Percentiles rank a stretch among this genome's conserved stretches.
These are phyloP conservation scores for Cyberlindnera suaveolens DNA, from an alignment of 805 yeast genomes.

Conservation along the genomic window DNA sequence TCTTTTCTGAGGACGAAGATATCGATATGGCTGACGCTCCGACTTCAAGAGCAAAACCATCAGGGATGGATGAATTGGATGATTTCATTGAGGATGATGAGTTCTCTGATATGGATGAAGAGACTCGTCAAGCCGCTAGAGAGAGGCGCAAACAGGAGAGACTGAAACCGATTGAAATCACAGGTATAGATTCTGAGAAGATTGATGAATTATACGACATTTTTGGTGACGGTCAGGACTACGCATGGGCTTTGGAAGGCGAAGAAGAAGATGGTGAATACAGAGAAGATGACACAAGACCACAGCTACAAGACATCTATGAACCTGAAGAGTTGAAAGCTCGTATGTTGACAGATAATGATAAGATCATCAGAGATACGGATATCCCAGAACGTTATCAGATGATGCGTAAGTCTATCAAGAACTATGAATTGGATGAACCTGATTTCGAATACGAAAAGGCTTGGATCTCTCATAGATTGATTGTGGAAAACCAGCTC, in stretches of 20 bases:
- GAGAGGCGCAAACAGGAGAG: conserved; percentile 39
- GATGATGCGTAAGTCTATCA: conserved; percentile 57
- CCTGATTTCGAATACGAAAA: conserved; percentile 69
- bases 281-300: conserved; percentile 36
- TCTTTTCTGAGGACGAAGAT: conserved; percentile 37
- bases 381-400: conserved; percentile 95
- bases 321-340: conserved; percentile 91
- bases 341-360: conserved; percentile 86
- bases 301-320: conserved; percentile 78
- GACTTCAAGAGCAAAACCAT: conserved; percentile 5
- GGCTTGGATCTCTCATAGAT: conserved; percentile 68
- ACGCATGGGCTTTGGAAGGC: conserved; percentile 96
- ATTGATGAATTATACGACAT: conserved; percentile 90
- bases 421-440: conserved; percentile 59
- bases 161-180: conserved; percentile 49
- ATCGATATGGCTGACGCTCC: conserved; percentile 16
- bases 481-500: conserved; percentile 48
- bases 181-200: conserved; percentile 77
- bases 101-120: conserved; percentile 80
- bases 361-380: conserved; percentile 75
- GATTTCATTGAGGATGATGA: conserved; percentile 98
- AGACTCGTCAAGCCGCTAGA: conserved; percentile 44
- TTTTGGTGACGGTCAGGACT: conserved; percentile 95
- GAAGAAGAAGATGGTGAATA: conserved; percentile 51
- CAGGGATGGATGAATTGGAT: conserved; percentile 75